Percentiles rank a stretch among this genome's conserved stretches.
phyloP scores from a whole-genome alignment of 495 filamentous ascomycete species.

The Penicillium soppii region DNA sequence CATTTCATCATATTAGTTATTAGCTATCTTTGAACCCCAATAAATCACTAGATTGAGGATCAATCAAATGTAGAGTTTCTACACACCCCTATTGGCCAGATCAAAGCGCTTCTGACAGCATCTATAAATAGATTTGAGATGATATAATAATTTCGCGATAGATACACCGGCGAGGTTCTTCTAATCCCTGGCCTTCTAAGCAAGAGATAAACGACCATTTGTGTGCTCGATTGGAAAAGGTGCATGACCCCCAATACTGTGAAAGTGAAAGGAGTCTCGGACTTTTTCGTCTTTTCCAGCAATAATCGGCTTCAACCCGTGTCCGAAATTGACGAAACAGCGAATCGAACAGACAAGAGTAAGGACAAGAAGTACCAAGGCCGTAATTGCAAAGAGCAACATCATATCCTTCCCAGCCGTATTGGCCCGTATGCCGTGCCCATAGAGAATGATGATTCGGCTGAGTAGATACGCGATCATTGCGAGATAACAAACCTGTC shows the following conservation, averaged over 20 bases:
- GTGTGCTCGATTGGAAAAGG: background rate
- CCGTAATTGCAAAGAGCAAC: conserved; percentile 16
- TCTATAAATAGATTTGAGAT: too few species aligned
- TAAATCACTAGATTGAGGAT: too few species aligned
- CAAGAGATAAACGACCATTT: background rate
- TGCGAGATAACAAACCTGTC: conserved; percentile 13
- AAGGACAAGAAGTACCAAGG: conserved; percentile 6
- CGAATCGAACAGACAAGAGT: conserved; percentile 11
- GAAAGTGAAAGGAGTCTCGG: background rate
- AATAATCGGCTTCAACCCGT: conserved; percentile 8
- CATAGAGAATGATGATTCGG: conserved; percentile 17
- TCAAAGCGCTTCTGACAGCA: too few species aligned
- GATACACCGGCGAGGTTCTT: too few species aligned
- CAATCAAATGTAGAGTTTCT: too few species aligned
- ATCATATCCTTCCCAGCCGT: conserved; percentile 21
- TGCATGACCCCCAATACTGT: background rate
- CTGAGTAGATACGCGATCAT: conserved; percentile 19
- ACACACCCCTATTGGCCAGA: too few species aligned
- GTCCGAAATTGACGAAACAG: conserved; percentile 16
- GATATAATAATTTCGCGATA: too few species aligned
- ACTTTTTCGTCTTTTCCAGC: background rate
- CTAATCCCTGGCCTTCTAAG: too few species aligned
- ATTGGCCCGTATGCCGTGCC: background rate
- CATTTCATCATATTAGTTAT: too few species aligned
- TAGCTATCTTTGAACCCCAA: too few species aligned